A percentile compares a stretch with the other conserved stretches of the same genome.
Evolutionary conservation across 805 yeast genomes (phyloP).

Genomic region (Groenewaldozyma salmanticensis): DNA sequence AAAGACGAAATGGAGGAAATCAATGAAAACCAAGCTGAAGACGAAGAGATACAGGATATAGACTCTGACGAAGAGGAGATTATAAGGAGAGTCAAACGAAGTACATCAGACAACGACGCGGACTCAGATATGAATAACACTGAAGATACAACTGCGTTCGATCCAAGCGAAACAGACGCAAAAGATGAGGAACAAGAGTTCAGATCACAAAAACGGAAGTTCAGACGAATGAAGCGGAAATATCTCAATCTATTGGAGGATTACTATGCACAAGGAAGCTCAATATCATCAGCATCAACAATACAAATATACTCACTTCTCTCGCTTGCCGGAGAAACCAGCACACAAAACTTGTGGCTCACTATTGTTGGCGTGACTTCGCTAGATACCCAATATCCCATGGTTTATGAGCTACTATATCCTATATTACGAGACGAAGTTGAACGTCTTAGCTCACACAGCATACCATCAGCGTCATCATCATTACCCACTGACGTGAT

Average conservation of each 20-base stretch:
- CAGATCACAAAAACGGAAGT: slow-evolving; percentile 10
- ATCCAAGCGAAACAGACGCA: slow-evolving; percentile 8
- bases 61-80: slow-evolving; percentile 10
- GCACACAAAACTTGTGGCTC: slow-evolving; percentile 64
- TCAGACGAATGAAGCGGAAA: slow-evolving; percentile 9
- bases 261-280: slow-evolving; percentile 79
- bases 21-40: slow-evolving; percentile 16
- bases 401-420: slow-evolving; percentile 56
- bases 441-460: slow-evolving; percentile 43
- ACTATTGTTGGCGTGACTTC: slow-evolving; percentile 84
- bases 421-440: slow-evolving; percentile 81
- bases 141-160: slow-evolving; percentile 10
- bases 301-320: slow-evolving; percentile 72
- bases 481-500: background rate
- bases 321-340: slow-evolving; percentile 75
- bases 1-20: slow-evolving; percentile 18
- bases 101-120: slow-evolving; percentile 1
- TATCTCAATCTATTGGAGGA: slow-evolving; percentile 48
- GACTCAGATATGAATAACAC: slow-evolving; percentile 14
- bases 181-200: no score
- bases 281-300: slow-evolving; percentile 63
- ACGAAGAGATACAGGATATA: slow-evolving; percentile 17
- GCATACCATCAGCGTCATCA: slow-evolving; percentile 12
- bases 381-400: slow-evolving; percentile 59
- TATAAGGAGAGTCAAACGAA: slow-evolving; percentile 9